Evolutionary conservation across 2,329 filamentous ascomycete genomes (phyloP), one percentile per base, ranked within the genome.

Genomic region (Fusarium hostae): DNA sequence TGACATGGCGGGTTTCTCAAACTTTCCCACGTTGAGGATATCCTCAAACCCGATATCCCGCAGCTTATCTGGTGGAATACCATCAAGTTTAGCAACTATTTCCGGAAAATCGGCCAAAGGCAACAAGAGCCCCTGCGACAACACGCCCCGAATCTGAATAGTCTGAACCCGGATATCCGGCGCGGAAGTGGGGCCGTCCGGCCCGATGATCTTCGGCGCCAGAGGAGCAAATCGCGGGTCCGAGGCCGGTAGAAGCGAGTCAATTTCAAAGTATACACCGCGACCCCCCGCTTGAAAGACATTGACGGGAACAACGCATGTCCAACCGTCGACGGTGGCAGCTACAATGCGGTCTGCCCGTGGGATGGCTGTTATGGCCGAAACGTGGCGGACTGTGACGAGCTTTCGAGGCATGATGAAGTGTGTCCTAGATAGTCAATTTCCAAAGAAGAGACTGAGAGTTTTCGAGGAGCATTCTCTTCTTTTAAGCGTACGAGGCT

Each of bases 261-360:
- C 74, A 22, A 76, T 75, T 47, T 76, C 72, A 35, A 76, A 72
- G 47, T 73, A 76, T 3, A 76, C 47, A 3, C 65, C 74, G 10
- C 58, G 43, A 34, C 73, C 74, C 13, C 72, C 68, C 2, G 28
- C 28, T 13, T 67, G n/a, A 32, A 76, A 76, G 9, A 58, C 40
- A 12, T 60, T 64, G 6, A 51, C 30, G 16, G 59, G 28, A 22
- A 76, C 71, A n/a, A 76, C 40, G 48, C 74, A 75, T 24, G 60
- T 69, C 74, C 74, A 76, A 39, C 71, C 72, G 44, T 73, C 74
- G 39, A 76, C 47, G 6, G 74, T 59, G 37, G 68, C 74, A 32
- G 56, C 28, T 20, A 61, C 59, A 47, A 75, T 60, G 22, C 66
- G 66, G 60, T 76, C 66, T 10, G 74, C 72, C 13, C 64, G 64